Conservation (phyloP, 352 stramenopile genomes). For the Globisporangium yorkense region DNA sequence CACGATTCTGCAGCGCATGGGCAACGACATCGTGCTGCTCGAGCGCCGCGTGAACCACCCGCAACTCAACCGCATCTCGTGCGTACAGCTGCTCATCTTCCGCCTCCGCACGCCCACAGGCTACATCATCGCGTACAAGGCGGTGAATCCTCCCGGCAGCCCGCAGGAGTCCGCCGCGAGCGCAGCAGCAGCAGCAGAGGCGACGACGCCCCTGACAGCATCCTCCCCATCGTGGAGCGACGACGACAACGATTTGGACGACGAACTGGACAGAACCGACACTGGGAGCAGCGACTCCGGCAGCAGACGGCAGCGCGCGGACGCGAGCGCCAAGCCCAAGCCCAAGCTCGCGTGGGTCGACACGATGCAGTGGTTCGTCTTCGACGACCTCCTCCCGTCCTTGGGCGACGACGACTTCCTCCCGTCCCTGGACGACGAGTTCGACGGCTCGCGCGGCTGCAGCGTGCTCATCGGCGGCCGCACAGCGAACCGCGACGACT, state of each 20-base stretch:
- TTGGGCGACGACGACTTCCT: not conserved
- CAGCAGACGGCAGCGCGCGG: not conserved
- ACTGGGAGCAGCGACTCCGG: not conserved
- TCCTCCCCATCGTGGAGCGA: not conserved
- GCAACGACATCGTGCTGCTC: slow-evolving; percentile 13
- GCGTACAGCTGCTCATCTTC: slow-evolving; percentile 9
- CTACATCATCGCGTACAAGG: slow-evolving; percentile 12
- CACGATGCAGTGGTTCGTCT: slow-evolving; percentile 41
- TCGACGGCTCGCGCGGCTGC: not conserved
- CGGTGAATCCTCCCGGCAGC: slow-evolving; percentile 9
- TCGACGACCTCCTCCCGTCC: slow-evolving; percentile 7
- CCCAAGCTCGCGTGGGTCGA: slow-evolving; percentile 38
- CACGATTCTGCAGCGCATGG: slow-evolving; percentile 11
- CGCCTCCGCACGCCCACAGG: slow-evolving; percentile 9
- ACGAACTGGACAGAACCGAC: not conserved
- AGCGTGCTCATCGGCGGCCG: slow-evolving; percentile 22
- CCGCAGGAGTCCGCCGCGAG: slow-evolving; percentile 6
- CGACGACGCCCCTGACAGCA: not conserved
- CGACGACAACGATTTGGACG: not conserved
- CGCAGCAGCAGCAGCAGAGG: not conserved
- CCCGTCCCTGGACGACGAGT: not conserved
- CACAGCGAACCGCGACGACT: slow-evolving; percentile 31
- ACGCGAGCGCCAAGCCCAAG: slow-evolving; percentile 1
- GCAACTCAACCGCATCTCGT: slow-evolving; percentile 3
- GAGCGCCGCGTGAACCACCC: slow-evolving; percentile 6